Base-by-base conservation (phyloP, 176 grass and related monocot genomes). In the Metroxylon sagu region DNA sequence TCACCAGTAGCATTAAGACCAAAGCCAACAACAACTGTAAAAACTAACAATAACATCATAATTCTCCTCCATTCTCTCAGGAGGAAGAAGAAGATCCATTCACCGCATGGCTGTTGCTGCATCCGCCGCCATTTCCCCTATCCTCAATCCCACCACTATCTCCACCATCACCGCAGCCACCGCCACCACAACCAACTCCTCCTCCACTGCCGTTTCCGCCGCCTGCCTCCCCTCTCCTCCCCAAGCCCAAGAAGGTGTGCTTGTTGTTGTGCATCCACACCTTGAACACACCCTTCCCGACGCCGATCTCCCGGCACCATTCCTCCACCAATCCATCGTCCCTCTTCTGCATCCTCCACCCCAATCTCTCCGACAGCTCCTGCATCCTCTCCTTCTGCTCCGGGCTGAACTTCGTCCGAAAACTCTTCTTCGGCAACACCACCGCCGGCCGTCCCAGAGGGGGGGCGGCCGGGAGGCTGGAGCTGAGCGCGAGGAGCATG, bases 201-300 rank as follows among this genome's bases (percentile, higher is more conserved):
- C 71, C 66, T 4, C 58, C 57, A 6, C 55, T 29, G 7, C 55
- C 43, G 26, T 43, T 62, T 35, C 57, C 61, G 12, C 35, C 35
- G 35, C 35, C 35, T 39, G 35, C 7, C 35, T 39, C 35, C 35
- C 71, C 79, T 71, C 71, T 70, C 66, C 29, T 76, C 0, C 57
- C 65, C 1, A 56, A 70, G 4, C 86, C 86, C 16, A 92, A 50
- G 79, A 92, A 98, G 50, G 82, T 82, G 80, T 99, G 94, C 82
- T 99, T 99, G 79, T 99, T 99, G 88, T 99, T 99, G 80, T 93
- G 94, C 94, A 99, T 99, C 94, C 94, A 99, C 16, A 99, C 88
- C 76, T 99, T 99, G 73, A 99, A 89, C 66, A 99, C 94, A 50
- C 94, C 82, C 72, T 89, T 92, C 23, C 79, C 82, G 21, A 99